A percentile compares a stretch with the other conserved stretches of the same genome.
phyloP scores from a whole-genome alignment of 2,329 filamentous ascomycete species.

The Aspergillus nomiae region DNA sequence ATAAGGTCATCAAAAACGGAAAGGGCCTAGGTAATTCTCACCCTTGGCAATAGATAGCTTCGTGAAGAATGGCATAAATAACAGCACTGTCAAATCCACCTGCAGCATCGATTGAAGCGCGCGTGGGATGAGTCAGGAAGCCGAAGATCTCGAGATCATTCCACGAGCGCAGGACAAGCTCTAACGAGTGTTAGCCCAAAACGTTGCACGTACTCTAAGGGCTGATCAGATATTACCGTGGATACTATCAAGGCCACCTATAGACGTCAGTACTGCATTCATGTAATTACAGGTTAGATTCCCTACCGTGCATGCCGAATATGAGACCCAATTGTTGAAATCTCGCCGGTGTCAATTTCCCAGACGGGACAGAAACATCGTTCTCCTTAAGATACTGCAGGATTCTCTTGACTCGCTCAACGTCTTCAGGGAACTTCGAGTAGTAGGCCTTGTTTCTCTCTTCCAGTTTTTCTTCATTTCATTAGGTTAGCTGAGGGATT shows the following conservation, averaged over 20 bases:
- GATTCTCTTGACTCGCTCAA: conserved; percentile 67
- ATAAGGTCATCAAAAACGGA: not conserved
- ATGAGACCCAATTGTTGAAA: conserved; percentile 76
- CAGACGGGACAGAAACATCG: conserved; percentile 68
- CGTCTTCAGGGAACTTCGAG: conserved; percentile 79
- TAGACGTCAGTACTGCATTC: conserved; percentile 13
- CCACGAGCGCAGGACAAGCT: conserved; percentile 68
- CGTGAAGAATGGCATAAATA: conserved; percentile 85
- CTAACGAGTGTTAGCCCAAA: conserved; percentile 29
- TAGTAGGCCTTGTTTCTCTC: conserved; percentile 80
- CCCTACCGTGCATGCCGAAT: conserved; percentile 72
- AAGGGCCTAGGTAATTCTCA: conserved; percentile 28
- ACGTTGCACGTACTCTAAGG: not conserved
- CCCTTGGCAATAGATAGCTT: conserved; percentile 80
- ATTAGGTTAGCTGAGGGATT: conserved; percentile 14
- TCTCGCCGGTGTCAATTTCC: conserved; percentile 69
- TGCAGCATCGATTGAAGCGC: conserved; percentile 67
- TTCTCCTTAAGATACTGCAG: conserved; percentile 65
- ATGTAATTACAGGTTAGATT: not conserved
- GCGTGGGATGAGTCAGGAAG: conserved; percentile 71
- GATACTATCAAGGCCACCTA: conserved; percentile 70
- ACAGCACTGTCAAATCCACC: conserved; percentile 73
- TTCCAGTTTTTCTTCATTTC: conserved; percentile 58
- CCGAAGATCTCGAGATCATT: conserved; percentile 75
- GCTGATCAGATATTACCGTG: conserved; percentile 54